Conservation (phyloP, 768 basidiomycete species). For the Suillus americanus region DNA sequence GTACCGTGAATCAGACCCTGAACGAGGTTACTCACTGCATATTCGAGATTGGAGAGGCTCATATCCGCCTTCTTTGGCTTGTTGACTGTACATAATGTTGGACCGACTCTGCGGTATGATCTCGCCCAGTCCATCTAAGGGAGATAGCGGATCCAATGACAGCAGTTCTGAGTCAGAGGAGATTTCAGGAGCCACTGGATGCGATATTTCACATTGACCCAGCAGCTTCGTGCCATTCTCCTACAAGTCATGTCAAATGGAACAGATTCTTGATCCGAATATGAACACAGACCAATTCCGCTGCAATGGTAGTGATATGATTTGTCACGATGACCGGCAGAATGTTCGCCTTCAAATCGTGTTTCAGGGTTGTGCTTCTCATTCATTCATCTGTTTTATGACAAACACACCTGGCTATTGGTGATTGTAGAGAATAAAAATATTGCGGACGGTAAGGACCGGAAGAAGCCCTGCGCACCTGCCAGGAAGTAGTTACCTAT, state of each 20-base stretch:
- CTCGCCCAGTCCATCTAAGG: slow-evolving; percentile 56
- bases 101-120: slow-evolving; percentile 40
- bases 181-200: slow-evolving; percentile 54
- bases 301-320: slow-evolving; percentile 94
- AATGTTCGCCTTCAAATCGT: slow-evolving; percentile 60
- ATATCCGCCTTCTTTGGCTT: slow-evolving; percentile 47
- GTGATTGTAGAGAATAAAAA: slow-evolving; percentile 94
- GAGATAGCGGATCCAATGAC: slow-evolving; percentile 41
- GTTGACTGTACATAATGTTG: slow-evolving; percentile 68
- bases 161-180: slow-evolving; percentile 30
- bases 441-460: slow-evolving; percentile 90
- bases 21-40: slow-evolving; percentile 46
- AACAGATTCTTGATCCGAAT: not conserved
- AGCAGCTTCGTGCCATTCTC: slow-evolving; percentile 76
- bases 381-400: slow-evolving; percentile 13
- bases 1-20: slow-evolving; percentile 4
- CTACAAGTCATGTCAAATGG: slow-evolving; percentile 34
- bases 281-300: slow-evolving; percentile 60
- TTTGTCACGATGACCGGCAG: slow-evolving; percentile 91
- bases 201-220: slow-evolving; percentile 93
- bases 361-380: slow-evolving; percentile 7
- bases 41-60: slow-evolving; percentile 62
- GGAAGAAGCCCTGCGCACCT: slow-evolving; percentile 86
- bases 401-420: slow-evolving; percentile 57
- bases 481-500: slow-evolving; percentile 92